A percentile compares a stretch with the other conserved stretches of the same genome.
phyloP scores from a whole-genome alignment of 2,329 filamentous ascomycete species.

The Nothopassalora personata region DNA sequence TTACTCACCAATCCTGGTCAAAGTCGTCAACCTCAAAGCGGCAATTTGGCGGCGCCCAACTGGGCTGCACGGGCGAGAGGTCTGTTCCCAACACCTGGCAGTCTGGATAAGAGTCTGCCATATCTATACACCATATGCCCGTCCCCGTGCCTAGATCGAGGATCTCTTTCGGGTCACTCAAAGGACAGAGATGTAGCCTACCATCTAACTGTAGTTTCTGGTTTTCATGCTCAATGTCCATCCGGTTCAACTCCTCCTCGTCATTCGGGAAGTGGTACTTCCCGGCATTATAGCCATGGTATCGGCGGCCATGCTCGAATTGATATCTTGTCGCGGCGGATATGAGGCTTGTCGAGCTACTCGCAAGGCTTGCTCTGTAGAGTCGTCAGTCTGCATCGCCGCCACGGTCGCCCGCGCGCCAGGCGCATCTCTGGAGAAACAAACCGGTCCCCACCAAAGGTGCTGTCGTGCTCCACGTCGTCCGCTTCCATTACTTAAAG shows the following conservation, averaged over 20 bases:
- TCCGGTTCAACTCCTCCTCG: slow-evolving; percentile 28
- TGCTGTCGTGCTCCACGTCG: slow-evolving; percentile 1
- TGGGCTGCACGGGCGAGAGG: slow-evolving; percentile 20
- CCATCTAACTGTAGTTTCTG: slow-evolving; percentile 28
- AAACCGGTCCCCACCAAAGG: slow-evolving; percentile 1
- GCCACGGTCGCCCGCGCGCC: background rate
- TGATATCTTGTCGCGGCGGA: slow-evolving; percentile 14
- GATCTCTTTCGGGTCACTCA: slow-evolving; percentile 37
- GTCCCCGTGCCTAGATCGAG: slow-evolving; percentile 46
- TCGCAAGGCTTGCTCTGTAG: slow-evolving; percentile 19
- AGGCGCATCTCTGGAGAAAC: background rate
- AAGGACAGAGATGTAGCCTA: slow-evolving; percentile 40
- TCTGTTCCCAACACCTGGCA: slow-evolving; percentile 34
- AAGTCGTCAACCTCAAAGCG: slow-evolving; percentile 32
- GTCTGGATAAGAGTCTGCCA: slow-evolving; percentile 32
- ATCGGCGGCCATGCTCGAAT: slow-evolving; percentile 26
- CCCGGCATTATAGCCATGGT: slow-evolving; percentile 29
- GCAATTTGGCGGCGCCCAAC: slow-evolving; percentile 25
- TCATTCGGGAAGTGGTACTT: slow-evolving; percentile 32
- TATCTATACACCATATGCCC: slow-evolving; percentile 28
- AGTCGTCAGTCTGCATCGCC: background rate
- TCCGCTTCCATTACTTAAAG: background rate
- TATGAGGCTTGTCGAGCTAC: slow-evolving; percentile 15
- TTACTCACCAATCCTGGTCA: slow-evolving; percentile 33
- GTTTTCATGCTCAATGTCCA: slow-evolving; percentile 32